Conservation (phyloP, 2,329 filamentous ascomycete genomes). For the Neopestalotiopsis rosae region DNA sequence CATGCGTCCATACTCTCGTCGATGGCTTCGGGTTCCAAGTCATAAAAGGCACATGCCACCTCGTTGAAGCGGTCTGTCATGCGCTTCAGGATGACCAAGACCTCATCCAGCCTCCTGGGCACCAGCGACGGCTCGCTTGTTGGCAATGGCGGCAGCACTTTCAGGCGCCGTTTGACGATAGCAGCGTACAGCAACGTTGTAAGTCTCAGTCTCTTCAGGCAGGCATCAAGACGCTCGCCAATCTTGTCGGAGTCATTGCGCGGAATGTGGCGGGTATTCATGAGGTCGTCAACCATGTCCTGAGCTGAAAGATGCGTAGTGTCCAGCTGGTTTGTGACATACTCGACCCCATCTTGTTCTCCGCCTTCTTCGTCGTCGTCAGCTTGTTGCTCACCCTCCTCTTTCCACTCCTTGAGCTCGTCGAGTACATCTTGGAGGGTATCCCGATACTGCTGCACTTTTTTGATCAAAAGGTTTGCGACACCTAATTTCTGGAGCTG, state of each 20-base stretch:
- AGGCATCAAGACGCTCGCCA: slow-evolving; percentile 67
- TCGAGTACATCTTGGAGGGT: slow-evolving; percentile 82
- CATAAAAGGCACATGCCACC: slow-evolving; percentile 75
- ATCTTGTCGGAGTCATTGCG: slow-evolving; percentile 67
- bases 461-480: slow-evolving; percentile 71
- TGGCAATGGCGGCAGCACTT: slow-evolving; percentile 56
- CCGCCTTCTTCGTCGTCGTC: slow-evolving; percentile 57
- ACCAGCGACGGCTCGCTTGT: slow-evolving; percentile 36
- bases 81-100: slow-evolving; percentile 59
- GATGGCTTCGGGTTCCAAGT: slow-evolving; percentile 64
- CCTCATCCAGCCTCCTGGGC: slow-evolving; percentile 56
- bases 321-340: slow-evolving; percentile 36
- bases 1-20: slow-evolving; percentile 64
- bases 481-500: slow-evolving; percentile 71
- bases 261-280: slow-evolving; percentile 68
- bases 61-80: slow-evolving; percentile 75
- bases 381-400: slow-evolving; percentile 68
- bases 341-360: slow-evolving; percentile 50
- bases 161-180: slow-evolving; percentile 71
- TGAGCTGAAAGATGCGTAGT: slow-evolving; percentile 50
- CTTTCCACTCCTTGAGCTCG: slow-evolving; percentile 88
- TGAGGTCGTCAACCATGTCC: slow-evolving; percentile 70
- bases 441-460: slow-evolving; percentile 75
- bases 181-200: slow-evolving; percentile 73
- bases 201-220: slow-evolving; percentile 69